phyloP scores from a whole-genome alignment of 1,284 basidiomycete genomes.

The Fomitopsis pinicola region DNA sequence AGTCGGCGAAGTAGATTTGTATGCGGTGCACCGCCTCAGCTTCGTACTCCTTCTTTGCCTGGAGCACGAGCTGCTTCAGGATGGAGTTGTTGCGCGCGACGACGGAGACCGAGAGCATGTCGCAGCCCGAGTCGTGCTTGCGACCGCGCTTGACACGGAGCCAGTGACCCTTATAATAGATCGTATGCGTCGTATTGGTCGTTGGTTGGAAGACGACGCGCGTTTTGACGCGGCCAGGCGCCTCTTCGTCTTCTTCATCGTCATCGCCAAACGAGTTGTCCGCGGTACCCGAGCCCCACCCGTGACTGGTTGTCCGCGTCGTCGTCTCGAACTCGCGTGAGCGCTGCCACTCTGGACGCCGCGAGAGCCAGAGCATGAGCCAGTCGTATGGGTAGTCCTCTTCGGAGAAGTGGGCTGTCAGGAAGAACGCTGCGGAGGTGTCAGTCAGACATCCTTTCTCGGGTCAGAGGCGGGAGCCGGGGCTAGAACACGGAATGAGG shows the following conservation, averaged over 20 bases:
- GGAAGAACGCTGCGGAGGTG: slow-evolving; percentile 64
- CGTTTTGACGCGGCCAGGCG: slow-evolving; percentile 65
- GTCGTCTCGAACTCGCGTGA: slow-evolving; percentile 83
- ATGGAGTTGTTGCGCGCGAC: slow-evolving; percentile 76
- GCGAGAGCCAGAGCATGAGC: slow-evolving; percentile 78
- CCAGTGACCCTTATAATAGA: slow-evolving; percentile 80
- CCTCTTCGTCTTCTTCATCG: slow-evolving; percentile 48
- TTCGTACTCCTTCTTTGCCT: slow-evolving; percentile 83
- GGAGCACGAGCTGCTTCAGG: slow-evolving; percentile 80
- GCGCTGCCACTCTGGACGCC: slow-evolving; percentile 77
- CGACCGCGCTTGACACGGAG: slow-evolving; percentile 64
- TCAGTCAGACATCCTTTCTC: slow-evolving; percentile 3
- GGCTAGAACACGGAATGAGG: not conserved
- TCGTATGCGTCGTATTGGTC: slow-evolving; percentile 77
- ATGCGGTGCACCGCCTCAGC: slow-evolving; percentile 78
- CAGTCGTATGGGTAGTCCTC: slow-evolving; percentile 83
- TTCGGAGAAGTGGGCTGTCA: slow-evolving; percentile 80
- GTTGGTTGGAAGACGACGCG: slow-evolving; percentile 83
- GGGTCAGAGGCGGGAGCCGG: not conserved
- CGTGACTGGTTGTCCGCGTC: slow-evolving; percentile 56
- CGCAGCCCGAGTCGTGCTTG: slow-evolving; percentile 62
- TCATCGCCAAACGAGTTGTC: slow-evolving; percentile 64
- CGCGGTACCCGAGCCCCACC: slow-evolving; percentile 40
- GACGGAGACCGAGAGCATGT: slow-evolving; percentile 74
- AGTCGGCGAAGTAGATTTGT: slow-evolving; percentile 82